phyloP scores from a whole-genome alignment of 345 rosid genomes.

The Ailanthus altissimus region DNA sequence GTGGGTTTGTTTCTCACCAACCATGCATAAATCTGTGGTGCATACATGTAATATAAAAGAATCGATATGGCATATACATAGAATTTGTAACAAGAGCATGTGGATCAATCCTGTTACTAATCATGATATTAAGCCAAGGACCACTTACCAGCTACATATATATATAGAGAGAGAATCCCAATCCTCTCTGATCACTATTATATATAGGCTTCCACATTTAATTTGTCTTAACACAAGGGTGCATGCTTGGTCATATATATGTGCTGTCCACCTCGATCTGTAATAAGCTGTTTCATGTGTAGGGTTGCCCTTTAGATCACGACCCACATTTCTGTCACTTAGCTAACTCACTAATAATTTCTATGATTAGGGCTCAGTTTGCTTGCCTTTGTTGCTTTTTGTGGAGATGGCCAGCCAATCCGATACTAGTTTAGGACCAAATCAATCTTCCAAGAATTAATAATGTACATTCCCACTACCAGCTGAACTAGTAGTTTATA shows the following conservation, averaged over 20 bases:
- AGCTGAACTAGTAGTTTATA: no score
- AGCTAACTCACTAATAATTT: background rate
- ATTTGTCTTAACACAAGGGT: slow-evolving; percentile 9
- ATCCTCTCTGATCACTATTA: background rate
- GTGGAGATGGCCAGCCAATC: no score
- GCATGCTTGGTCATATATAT: background rate
- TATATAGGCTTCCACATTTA: slow-evolving; percentile 6
- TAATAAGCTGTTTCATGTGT: background rate
- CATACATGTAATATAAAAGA: background rate
- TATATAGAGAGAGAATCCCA: background rate
- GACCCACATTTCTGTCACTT: background rate
- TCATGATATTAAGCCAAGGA: background rate
- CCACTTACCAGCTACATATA: background rate
- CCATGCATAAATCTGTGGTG: slow-evolving; percentile 31
- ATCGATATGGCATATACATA: background rate
- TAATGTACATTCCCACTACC: no score
- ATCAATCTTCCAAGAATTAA: no score
- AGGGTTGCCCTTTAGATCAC: background rate
- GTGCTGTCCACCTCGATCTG: background rate
- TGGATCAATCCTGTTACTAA: background rate
- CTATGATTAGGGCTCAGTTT: no score
- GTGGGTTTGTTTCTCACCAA: slow-evolving; percentile 36
- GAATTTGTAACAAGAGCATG: slow-evolving; percentile 16
- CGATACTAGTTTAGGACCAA: no score
- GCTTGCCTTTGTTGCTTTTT: no score